Conservation (phyloP, 208 protist genomes). For the Acanthamoeba rhysodes region DNA sequence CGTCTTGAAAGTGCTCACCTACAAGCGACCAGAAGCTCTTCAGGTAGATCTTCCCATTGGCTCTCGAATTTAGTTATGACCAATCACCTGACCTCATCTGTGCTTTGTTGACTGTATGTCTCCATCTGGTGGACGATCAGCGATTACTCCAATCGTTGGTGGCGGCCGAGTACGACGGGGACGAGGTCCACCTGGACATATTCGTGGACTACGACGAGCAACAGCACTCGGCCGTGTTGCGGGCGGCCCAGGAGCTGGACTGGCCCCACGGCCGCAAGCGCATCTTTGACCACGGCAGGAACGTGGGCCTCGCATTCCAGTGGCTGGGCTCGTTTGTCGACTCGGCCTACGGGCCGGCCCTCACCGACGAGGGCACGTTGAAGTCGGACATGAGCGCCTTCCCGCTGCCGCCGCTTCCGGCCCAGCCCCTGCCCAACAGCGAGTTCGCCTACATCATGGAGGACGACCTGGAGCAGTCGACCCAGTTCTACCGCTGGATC, state of each 20-base stretch:
- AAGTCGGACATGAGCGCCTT: not conserved
- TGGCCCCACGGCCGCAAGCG: slow-evolving; percentile 56
- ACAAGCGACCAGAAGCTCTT: not conserved
- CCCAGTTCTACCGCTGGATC: slow-evolving; percentile 59
- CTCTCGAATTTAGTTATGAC: no score
- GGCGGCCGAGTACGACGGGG: slow-evolving; percentile 30
- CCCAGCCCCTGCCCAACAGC: not conserved
- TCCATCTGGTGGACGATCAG: no score
- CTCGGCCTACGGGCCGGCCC: not conserved
- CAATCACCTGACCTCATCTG: no score
- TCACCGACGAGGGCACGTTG: not conserved
- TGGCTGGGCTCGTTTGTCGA: slow-evolving; percentile 32
- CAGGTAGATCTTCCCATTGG: not conserved
- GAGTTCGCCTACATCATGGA: slow-evolving; percentile 72
- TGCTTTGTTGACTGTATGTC: no score
- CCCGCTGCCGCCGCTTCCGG: not conserved
- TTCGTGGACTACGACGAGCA: slow-evolving; percentile 28
- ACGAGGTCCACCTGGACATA: slow-evolving; percentile 45
- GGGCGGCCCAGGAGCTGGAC: not conserved
- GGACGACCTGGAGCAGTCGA: slow-evolving; percentile 60
- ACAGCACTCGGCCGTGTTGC: not conserved
- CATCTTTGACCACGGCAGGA: not conserved
- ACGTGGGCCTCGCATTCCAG: slow-evolving; percentile 12
- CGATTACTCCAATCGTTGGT: not conserved
- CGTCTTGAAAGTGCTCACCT: slow-evolving; percentile 31